phyloP scores from a whole-genome alignment of 345 rosid species.

The Laguncularia racemosa region DNA sequence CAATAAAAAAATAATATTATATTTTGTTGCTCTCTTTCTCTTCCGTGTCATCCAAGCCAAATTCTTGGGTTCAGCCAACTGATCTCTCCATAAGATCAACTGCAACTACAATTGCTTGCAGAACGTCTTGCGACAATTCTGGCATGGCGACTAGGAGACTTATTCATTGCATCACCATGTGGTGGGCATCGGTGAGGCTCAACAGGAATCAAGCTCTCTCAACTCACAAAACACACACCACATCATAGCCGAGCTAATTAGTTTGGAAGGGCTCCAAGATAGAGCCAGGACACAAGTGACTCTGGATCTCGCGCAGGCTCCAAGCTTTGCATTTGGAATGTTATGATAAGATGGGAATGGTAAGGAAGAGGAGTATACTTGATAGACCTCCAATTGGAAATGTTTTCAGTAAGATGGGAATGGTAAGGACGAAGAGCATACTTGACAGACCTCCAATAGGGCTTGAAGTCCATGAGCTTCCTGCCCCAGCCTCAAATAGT shows the following conservation, averaged over 20 bases:
- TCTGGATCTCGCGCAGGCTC: conserved; percentile 42
- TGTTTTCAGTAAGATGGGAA: no score
- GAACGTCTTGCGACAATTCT: conserved; percentile 39
- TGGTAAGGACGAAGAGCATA: no score
- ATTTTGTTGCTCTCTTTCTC: no score
- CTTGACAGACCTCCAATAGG: no score
- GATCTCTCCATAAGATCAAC: conserved; percentile 45
- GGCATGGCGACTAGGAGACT: conserved; percentile 28
- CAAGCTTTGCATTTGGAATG: conserved; percentile 26
- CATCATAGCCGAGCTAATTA: conserved; percentile 6
- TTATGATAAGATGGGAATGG: conserved; percentile 20
- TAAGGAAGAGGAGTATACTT: conserved; percentile 21
- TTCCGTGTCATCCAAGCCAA: conserved; percentile 50
- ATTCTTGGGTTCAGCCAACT: conserved; percentile 28
- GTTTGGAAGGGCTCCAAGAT: conserved; percentile 20
- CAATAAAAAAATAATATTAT: no score
- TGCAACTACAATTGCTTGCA: conserved; percentile 44
- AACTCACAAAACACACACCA: conserved; percentile 6
- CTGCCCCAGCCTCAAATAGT: no score
- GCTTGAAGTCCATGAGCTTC: no score
- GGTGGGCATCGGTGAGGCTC: conserved; percentile 9
- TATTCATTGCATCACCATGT: conserved; percentile 15
- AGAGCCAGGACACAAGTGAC: conserved; percentile 28
- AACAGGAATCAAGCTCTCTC: conserved; percentile 3
- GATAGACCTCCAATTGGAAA: no score